Evolutionary conservation across 1,139 yeast species (phyloP).

Genomic region (Blastobotrys indianensis): DNA sequence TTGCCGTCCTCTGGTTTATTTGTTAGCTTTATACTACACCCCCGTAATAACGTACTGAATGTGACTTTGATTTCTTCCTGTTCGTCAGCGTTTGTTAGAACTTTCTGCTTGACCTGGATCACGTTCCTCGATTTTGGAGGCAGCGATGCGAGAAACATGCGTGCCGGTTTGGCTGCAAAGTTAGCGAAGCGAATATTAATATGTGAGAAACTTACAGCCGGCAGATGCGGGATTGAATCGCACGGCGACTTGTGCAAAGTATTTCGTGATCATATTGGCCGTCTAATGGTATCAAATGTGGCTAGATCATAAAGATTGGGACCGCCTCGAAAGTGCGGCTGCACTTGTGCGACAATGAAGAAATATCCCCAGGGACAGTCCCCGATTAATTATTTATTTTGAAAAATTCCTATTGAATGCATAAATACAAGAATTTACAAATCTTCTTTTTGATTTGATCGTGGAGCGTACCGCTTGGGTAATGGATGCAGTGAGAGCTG

Average conservation of each 20-base stretch:
- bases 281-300: no score
- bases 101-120: slow-evolving; percentile 28
- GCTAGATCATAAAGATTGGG: no score
- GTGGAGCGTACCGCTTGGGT: slow-evolving; percentile 5
- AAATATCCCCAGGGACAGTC: no score
- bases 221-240: slow-evolving; percentile 71
- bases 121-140: slow-evolving; percentile 46
- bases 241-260: slow-evolving; percentile 69
- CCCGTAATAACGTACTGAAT: slow-evolving; percentile 41
- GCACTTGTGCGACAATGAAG: no score
- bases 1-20: slow-evolving; percentile 56
- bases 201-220: slow-evolving; percentile 42
- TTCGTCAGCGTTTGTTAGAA: slow-evolving; percentile 37
- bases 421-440: no score
- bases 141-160: slow-evolving; percentile 71
- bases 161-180: slow-evolving; percentile 59
- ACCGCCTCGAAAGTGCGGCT: no score
- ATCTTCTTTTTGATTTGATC: not conserved
- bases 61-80: slow-evolving; percentile 64
- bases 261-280: slow-evolving; percentile 70
- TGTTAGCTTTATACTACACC: not conserved
- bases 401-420: no score
- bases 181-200: not conserved
- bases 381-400: no score
- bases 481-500: not conserved